These are phyloP conservation scores for Cyclotella cryptica DNA, from an alignment of 108 stramenopile species.

Conservation along the genomic window DNA sequence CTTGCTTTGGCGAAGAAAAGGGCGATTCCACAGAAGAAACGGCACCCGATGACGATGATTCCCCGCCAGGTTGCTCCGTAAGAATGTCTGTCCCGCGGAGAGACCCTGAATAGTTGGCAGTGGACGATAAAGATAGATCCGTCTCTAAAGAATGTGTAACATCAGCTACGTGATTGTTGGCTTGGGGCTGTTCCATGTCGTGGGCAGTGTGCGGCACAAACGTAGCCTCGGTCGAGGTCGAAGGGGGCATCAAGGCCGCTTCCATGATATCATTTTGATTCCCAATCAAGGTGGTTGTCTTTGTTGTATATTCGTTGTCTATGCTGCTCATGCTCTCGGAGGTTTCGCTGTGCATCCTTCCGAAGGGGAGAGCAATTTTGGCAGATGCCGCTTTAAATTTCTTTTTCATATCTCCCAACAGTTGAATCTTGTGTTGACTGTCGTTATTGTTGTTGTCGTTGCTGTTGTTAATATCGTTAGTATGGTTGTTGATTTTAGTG, in stretches of 20 bases:
- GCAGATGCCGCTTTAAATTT: conserved; percentile 19
- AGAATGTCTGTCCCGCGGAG: conserved; percentile 10
- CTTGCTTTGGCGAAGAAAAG: not conserved
- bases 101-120: conserved; percentile 15
- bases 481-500: not conserved
- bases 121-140: not conserved
- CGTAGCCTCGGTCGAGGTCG: not conserved
- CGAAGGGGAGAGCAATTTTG: not conserved
- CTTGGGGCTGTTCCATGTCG: not conserved
- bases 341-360: conserved; percentile 3
- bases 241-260: conserved; percentile 20
- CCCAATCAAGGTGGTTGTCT: not conserved
- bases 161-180: not conserved
- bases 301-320: not conserved
- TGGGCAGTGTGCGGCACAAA: not conserved
- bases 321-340: not conserved
- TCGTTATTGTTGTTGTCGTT: not conserved
- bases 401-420: not conserved
- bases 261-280: conserved; percentile 8
- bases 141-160: not conserved
- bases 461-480: no score
- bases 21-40: not conserved
- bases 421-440: not conserved
- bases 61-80: conserved; percentile 36
- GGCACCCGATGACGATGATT: conserved; percentile 17